These are phyloP conservation scores for Ustulina deusta DNA, from an alignment of 2,329 filamentous ascomycete species.

Conservation along the genomic window DNA sequence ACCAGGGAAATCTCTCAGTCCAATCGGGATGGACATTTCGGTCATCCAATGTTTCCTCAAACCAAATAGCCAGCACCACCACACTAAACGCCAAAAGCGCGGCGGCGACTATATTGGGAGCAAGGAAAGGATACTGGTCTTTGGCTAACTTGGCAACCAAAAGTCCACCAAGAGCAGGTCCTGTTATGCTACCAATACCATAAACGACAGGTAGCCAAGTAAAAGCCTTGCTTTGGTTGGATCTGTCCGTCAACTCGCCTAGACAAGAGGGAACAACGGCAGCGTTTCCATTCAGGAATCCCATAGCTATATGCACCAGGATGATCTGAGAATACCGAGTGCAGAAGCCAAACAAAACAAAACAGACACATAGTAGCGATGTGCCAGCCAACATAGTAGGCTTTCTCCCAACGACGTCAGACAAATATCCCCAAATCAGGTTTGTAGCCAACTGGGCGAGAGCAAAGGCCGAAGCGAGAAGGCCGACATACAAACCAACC, in stretches of 20 bases:
- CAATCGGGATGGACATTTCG: constrained; percentile 48
- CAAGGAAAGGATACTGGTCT: constrained; percentile 81
- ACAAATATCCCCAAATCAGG: constrained; percentile 89
- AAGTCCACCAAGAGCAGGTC: constrained; percentile 89
- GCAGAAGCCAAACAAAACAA: constrained; percentile 89
- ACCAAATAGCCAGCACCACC: constrained; percentile 78
- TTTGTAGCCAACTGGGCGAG: constrained; percentile 93
- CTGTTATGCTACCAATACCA: constrained; percentile 91
- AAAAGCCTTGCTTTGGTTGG: constrained; percentile 93
- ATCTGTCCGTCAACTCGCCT: constrained; percentile 93
- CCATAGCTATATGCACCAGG: constrained; percentile 89
- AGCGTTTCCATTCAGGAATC: constrained; percentile 92
- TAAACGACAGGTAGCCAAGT: constrained; percentile 97
- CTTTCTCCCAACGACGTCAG: constrained; percentile 82
- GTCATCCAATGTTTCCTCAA: constrained; percentile 85
- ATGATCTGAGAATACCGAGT: constrained; percentile 85
- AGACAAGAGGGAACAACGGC: constrained; percentile 93
- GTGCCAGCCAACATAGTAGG: constrained; percentile 87
- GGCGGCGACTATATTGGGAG: constrained; percentile 84
- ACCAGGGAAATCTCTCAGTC: constrained; percentile 51
- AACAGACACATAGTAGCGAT: constrained; percentile 82
- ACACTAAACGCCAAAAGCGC: constrained; percentile 78
- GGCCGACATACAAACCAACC: constrained; percentile 88
- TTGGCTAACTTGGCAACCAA: constrained; percentile 73
- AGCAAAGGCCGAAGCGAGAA: constrained; percentile 91